Evolutionary conservation across 345 rosid genomes (phyloP).

Genomic region (Dovyalis caffra): DNA sequence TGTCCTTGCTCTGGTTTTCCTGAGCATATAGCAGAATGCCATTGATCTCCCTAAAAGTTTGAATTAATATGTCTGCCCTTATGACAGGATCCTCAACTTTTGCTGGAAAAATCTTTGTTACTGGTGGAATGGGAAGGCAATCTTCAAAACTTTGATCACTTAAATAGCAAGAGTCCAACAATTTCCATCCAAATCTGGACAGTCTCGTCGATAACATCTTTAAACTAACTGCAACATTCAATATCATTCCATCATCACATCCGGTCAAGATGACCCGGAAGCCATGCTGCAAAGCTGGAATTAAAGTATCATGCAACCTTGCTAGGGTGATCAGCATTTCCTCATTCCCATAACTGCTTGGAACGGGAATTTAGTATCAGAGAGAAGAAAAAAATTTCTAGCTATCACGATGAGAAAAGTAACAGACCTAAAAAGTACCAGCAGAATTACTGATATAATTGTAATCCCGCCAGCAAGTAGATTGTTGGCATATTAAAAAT

Average conservation of each 20-base stretch:
- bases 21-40: constrained; percentile 50
- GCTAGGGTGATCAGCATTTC: constrained; percentile 66
- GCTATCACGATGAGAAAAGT: too few relatives aligned
- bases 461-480: neutral
- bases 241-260: constrained; percentile 43
- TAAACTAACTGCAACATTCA: constrained; percentile 53
- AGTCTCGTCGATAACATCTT: constrained; percentile 74
- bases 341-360: constrained; percentile 74
- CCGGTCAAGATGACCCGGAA: constrained; percentile 46
- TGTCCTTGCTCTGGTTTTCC: constrained; percentile 43
- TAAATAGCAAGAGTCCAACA: constrained; percentile 69
- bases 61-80: constrained; percentile 80
- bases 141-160: constrained; percentile 50
- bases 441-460: neutral
- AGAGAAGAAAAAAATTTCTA: constrained; percentile 3
- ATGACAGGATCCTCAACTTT: constrained; percentile 86
- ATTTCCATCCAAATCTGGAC: constrained; percentile 70
- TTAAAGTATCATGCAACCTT: constrained; percentile 74
- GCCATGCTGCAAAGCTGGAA: constrained; percentile 74
- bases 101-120: constrained; percentile 81
- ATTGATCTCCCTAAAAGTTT: constrained; percentile 71
- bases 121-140: constrained; percentile 39
- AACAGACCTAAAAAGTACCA: too few relatives aligned
- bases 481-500: neutral
- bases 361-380: constrained; percentile 20